Evolutionary conservation across 805 yeast genomes (phyloP).

Genomic region (Wickerhamiella australiensis): DNA sequence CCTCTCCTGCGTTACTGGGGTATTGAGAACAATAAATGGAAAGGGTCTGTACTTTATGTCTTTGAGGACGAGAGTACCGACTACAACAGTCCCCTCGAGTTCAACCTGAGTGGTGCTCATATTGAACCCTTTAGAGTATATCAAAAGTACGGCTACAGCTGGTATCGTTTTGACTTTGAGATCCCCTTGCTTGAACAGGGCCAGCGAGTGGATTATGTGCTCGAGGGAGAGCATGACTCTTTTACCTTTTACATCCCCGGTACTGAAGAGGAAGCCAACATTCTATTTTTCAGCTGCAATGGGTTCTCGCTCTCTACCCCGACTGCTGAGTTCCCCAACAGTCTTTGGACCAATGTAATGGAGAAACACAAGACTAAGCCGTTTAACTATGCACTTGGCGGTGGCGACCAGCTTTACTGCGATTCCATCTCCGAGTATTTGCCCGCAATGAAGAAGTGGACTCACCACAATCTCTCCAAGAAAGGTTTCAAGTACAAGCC

Average conservation of each 20-base stretch:
- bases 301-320: constrained; percentile 73
- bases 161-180: constrained; percentile 54
- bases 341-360: constrained; percentile 78
- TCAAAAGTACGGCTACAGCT: constrained; percentile 37
- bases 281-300: constrained; percentile 76
- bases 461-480: constrained; percentile 38
- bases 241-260: constrained; percentile 65
- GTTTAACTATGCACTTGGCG: constrained; percentile 93
- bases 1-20: constrained; percentile 64
- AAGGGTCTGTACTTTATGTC: constrained; percentile 61
- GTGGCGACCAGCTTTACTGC: constrained; percentile 91
- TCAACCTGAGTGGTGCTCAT: constrained; percentile 29
- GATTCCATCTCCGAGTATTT: constrained; percentile 59
- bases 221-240: constrained; percentile 37
- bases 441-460: constrained; percentile 42
- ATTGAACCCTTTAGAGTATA: constrained; percentile 39
- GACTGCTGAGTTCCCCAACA: constrained; percentile 54
- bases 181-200: constrained; percentile 39
- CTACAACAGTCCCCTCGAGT: constrained; percentile 25
- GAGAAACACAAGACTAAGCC: constrained; percentile 48
- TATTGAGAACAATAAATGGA: constrained; percentile 48
- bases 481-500: constrained; percentile 13
- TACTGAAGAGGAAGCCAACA: constrained; percentile 55
- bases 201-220: constrained; percentile 49
- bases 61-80: constrained; percentile 32